Evolutionary conservation across 441 rosid species (phyloP), one percentile per base, ranked within the genome.

Genomic region (Corymbia citriodora): DNA sequence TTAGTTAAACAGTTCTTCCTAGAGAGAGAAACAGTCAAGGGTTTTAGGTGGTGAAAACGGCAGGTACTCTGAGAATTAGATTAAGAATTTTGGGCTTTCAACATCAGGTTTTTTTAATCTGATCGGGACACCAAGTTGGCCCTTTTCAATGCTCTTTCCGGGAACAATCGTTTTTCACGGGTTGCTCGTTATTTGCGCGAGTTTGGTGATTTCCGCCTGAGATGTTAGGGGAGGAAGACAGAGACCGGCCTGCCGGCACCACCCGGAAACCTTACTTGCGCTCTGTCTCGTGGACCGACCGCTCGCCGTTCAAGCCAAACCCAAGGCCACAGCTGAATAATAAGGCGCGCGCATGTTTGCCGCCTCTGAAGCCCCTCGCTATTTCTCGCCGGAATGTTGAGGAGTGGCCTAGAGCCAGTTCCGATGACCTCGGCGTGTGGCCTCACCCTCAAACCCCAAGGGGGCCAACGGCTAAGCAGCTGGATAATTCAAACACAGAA

Each of bases 361-460:
- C 98, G 53, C 98, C 98, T 19, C 95, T 95, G 23, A 95, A 91
- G 92, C 96, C 96, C 11, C 95, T 96, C 50, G 91, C 95, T 23
- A 95, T 96, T 31, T 57, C 94, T 9, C 94, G 95, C 70, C 90
- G 92, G 89, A 94, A 94, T 25, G 93, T 90, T n/a, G 97, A 95
- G 93, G 97, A 96, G 91, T 96, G 98, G 98, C 98, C 98, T 23
- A 91, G 90, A 74, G 95, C 98, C 10, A 96, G 98, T 45, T 94
- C 97, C 27, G 98, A 96, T 92, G 98, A 96, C 92, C 94, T 95
- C n/a, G 98, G 97, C 27, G 96, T 94, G 85, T 96, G 98, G 98
- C 98, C 97, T 54, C 92, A 93, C 92, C 94, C 95, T 14, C 98
- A 94, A 89, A 96, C 98, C 36, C 98, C 98, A 19, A 93, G 96